A percentile compares a stretch with the other conserved stretches of the same genome.
Evolutionary conservation across 257 asterid species (phyloP).

Genomic region (Fraxinus americana): DNA sequence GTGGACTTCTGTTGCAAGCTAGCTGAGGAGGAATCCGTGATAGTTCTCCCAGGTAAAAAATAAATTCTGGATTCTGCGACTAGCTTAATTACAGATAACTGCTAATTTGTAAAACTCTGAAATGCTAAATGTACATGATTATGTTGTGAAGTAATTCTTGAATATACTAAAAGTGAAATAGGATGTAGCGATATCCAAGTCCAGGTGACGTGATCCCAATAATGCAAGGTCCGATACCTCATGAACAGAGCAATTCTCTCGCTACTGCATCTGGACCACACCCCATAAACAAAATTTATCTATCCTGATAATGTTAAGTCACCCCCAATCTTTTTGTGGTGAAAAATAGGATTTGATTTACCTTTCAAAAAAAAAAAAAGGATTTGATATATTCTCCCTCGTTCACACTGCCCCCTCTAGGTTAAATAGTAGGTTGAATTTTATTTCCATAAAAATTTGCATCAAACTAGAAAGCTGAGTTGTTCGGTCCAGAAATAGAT

Average conservation of each 20-base stretch:
- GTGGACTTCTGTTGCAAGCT: conserved; percentile 71
- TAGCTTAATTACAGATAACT: background rate
- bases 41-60: conserved; percentile 68
- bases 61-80: background rate
- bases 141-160: background rate
- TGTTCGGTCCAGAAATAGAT: too few species aligned
- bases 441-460: too few species aligned
- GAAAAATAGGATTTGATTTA: too few species aligned
- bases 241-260: background rate
- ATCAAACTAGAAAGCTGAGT: too few species aligned
- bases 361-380: too few species aligned
- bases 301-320: background rate
- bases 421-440: too few species aligned
- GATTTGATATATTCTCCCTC: too few species aligned
- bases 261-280: background rate
- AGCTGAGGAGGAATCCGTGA: conserved; percentile 72
- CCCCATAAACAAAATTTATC: background rate
- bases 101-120: background rate
- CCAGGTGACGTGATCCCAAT: background rate
- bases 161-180: background rate
- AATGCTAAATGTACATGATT: background rate
- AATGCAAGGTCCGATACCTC: background rate
- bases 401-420: too few species aligned
- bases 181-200: background rate
- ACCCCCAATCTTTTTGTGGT: background rate